These are phyloP conservation scores for Clavispora asparagi DNA, from an alignment of 805 yeast species.

Conservation along the genomic window DNA sequence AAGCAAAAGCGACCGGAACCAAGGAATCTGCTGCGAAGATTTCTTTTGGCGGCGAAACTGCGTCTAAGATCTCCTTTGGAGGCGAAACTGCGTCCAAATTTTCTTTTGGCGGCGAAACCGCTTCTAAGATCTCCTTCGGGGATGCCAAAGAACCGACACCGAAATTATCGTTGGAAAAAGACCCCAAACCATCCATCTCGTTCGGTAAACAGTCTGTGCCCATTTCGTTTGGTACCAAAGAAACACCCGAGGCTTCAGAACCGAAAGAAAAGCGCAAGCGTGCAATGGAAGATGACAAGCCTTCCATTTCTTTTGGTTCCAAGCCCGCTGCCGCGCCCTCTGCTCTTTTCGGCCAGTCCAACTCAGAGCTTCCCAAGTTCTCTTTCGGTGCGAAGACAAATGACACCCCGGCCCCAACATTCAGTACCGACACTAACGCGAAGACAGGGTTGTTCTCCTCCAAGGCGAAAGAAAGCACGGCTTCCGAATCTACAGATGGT, in stretches of 20 bases:
- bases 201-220: background rate
- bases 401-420: background rate
- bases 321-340: background rate
- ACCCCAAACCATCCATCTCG: background rate
- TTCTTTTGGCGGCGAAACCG: constrained; percentile 2
- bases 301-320: background rate
- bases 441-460: background rate
- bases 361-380: constrained; percentile 9
- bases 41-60: background rate
- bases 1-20: background rate
- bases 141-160: constrained; percentile 4
- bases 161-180: constrained; percentile 13
- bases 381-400: constrained; percentile 13
- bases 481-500: background rate
- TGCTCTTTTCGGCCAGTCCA: background rate
- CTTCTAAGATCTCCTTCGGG: constrained; percentile 3
- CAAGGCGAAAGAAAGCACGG: background rate
- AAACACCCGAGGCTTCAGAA: background rate
- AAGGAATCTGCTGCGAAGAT: background rate
- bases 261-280: background rate
- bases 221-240: constrained; percentile 10
- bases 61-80: background rate
- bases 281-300: background rate
- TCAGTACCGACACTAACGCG: background rate
- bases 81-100: background rate